These are phyloP conservation scores for Metschnikowia amazonensis DNA, from an alignment of 805 yeast genomes.

Conservation along the genomic window DNA sequence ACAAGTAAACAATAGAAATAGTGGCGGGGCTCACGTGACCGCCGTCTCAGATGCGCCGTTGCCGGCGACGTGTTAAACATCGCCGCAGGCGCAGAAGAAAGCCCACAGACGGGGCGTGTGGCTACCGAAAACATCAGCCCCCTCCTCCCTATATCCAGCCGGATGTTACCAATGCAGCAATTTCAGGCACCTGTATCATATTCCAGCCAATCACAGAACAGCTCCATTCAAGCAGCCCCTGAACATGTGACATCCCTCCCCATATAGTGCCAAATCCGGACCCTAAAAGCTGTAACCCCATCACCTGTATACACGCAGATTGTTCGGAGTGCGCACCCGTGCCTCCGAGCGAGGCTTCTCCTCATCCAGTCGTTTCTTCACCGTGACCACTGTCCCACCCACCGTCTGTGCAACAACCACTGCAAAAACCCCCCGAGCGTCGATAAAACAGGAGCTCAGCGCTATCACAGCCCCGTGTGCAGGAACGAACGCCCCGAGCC, in stretches of 20 bases:
- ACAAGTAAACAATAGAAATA: not conserved
- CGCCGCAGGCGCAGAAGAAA: not conserved
- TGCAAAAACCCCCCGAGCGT: not conserved
- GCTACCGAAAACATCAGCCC: not conserved
- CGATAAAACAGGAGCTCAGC: not conserved
- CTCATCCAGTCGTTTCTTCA: constrained; percentile 1
- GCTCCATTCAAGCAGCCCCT: too few relatives aligned
- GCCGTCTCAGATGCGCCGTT: not conserved
- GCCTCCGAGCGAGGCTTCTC: constrained; percentile 2
- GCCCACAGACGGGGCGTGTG: not conserved
- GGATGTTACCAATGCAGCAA: too few relatives aligned
- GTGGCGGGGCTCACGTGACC: not conserved
- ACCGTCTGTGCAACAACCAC: not conserved
- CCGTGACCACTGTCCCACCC: not conserved
- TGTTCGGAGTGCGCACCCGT: constrained; percentile 1
- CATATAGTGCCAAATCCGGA: too few relatives aligned
- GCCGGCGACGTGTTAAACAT: not conserved
- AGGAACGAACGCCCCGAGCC: not conserved
- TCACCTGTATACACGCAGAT: too few relatives aligned
- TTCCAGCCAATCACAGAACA: too few relatives aligned
- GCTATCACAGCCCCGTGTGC: not conserved
- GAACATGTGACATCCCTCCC: too few relatives aligned
- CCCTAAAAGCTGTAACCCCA: not conserved
- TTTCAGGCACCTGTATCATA: too few relatives aligned
- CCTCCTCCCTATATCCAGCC: too few relatives aligned